Evolutionary conservation across 2,329 filamentous ascomycete genomes (phyloP).

Genomic region (Aspergillus costaricaensis): DNA sequence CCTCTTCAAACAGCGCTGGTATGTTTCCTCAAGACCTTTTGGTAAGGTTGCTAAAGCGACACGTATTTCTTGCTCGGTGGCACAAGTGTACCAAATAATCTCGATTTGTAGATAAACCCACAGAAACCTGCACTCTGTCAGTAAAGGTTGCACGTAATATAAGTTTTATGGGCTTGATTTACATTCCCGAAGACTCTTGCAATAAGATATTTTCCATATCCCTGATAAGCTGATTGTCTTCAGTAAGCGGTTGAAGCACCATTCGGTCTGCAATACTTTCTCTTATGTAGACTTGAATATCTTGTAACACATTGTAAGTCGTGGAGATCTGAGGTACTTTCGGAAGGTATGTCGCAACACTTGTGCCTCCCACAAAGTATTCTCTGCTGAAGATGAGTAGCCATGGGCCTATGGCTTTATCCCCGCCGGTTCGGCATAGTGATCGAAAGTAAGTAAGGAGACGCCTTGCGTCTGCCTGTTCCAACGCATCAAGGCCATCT

Average conservation of each 20-base stretch:
- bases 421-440: no score
- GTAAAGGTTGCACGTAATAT: no score
- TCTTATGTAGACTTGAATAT: slow-evolving; percentile 24
- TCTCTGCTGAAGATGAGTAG: slow-evolving; percentile 25
- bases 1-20: no score
- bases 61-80: no score
- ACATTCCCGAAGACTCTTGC: no score
- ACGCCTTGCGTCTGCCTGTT: slow-evolving; percentile 10
- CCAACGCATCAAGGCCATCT: slow-evolving; percentile 23
- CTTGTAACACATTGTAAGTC: slow-evolving; percentile 17
- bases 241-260: slow-evolving; percentile 20
- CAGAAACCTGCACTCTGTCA: no score
- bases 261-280: slow-evolving; percentile 21
- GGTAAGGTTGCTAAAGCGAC: no score
- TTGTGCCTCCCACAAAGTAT: slow-evolving; percentile 23
- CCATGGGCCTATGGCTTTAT: neutral
- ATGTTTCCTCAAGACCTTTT: no score
- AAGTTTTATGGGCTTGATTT: no score
- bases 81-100: no score
- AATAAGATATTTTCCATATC: no score
- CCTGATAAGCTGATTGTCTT: slow-evolving; percentile 5
- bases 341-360: slow-evolving; percentile 19
- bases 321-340: slow-evolving; percentile 24
- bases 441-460: slow-evolving; percentile 8
- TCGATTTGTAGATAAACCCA: no score